A percentile compares a stretch with the other conserved stretches of the same genome.
Evolutionary conservation across 495 filamentous ascomycete species (phyloP).

Genomic region (Eremomyces bilateralis): DNA sequence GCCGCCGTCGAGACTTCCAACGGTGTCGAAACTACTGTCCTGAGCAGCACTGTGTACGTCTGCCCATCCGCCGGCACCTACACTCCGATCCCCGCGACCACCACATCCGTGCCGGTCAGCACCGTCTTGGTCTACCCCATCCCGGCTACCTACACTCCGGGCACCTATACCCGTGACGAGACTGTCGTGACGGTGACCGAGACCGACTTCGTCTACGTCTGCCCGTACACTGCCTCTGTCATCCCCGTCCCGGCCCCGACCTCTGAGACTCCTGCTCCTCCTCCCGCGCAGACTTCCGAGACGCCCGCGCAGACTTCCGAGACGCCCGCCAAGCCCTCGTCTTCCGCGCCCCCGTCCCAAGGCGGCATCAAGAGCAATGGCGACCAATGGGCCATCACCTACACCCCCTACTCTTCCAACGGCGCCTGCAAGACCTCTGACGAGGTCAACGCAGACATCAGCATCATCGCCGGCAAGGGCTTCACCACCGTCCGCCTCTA

Average conservation of each 20-base stretch:
- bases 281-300: conserved; percentile 1
- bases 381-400: conserved; percentile 70
- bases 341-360: conserved; percentile 4
- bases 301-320: background rate
- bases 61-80: conserved; percentile 66
- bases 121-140: conserved; percentile 44
- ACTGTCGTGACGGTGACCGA: conserved; percentile 44
- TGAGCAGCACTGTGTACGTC: conserved; percentile 51
- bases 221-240: conserved; percentile 31
- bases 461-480: conserved; percentile 43
- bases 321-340: background rate
- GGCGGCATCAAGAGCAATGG: conserved; percentile 24
- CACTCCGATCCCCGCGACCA: conserved; percentile 48
- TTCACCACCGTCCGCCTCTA: conserved; percentile 75
- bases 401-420: conserved; percentile 52
- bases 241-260: conserved; percentile 1
- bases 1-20: conserved; percentile 39
- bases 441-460: conserved; percentile 43
- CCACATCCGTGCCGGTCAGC: conserved; percentile 25
- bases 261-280: background rate
- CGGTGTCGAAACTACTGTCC: conserved; percentile 44
- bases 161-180: conserved; percentile 52
- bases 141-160: conserved; percentile 40
- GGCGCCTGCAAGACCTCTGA: conserved; percentile 43
- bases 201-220: conserved; percentile 46